Evolutionary conservation across 495 filamentous ascomycete genomes (phyloP).

Genomic region (Penicillium alfredii): DNA sequence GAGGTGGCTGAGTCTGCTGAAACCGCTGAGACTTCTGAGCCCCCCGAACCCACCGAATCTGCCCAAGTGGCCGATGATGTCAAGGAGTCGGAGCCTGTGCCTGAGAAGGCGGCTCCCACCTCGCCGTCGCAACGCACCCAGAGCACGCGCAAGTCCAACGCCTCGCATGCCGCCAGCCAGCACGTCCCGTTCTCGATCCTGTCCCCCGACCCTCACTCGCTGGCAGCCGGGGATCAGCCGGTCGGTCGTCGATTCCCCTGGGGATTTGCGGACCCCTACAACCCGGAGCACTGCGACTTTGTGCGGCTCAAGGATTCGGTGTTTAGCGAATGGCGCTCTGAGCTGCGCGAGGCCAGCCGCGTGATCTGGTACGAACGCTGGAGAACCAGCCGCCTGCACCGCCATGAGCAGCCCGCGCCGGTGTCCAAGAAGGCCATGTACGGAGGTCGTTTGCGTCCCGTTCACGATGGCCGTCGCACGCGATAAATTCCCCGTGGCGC

Average conservation of each 20-base stretch:
- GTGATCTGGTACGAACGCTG: slow-evolving; percentile 96
- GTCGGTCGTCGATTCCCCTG: slow-evolving; percentile 87
- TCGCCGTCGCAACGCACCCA: slow-evolving; percentile 27
- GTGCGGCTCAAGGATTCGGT: slow-evolving; percentile 83
- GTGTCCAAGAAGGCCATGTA: slow-evolving; percentile 25
- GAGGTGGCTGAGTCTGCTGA: slow-evolving; percentile 6
- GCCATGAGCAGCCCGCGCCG: slow-evolving; percentile 25
- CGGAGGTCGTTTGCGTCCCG: slow-evolving; percentile 30
- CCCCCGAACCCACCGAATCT: slow-evolving; percentile 2
- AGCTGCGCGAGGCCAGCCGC: slow-evolving; percentile 85
- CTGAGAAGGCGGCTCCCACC: slow-evolving; percentile 5
- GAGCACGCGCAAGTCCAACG: slow-evolving; percentile 19
- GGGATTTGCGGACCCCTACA: slow-evolving; percentile 92
- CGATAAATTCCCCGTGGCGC: slow-evolving; percentile 16
- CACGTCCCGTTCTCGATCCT: slow-evolving; percentile 85
- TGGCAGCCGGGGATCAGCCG: slow-evolving; percentile 47
- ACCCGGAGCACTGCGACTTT: slow-evolving; percentile 91
- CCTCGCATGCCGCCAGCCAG: slow-evolving; percentile 21
- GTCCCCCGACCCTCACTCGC: slow-evolving; percentile 85
- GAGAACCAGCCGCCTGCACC: slow-evolving; percentile 67
- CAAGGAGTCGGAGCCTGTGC: slow-evolving; percentile 1
- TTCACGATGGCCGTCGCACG: slow-evolving; percentile 26
- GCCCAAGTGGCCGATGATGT: slow-evolving; percentile 2
- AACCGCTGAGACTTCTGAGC: slow-evolving; percentile 2
- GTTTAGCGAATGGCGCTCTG: slow-evolving; percentile 87